Percentiles rank a stretch among this genome's conserved stretches.
Conservation (phyloP, 2,329 filamentous ascomycete species). For the Ophiostoma sp. region DNA sequence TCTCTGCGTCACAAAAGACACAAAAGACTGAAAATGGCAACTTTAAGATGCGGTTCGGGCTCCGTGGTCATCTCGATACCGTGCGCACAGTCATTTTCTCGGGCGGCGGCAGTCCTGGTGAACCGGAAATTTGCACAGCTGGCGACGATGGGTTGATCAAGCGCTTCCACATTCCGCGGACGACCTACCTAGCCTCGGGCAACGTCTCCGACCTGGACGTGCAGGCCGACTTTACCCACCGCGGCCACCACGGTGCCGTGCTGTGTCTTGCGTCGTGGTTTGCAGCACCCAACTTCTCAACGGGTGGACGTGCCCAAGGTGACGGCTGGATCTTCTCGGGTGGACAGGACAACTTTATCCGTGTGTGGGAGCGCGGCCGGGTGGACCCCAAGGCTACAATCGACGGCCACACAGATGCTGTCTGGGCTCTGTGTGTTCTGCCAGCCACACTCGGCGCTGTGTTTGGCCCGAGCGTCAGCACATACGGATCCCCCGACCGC, state of each 20-base stretch:
- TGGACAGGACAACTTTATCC: slow-evolving; percentile 87
- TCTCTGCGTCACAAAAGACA: slow-evolving; percentile 39
- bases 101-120: slow-evolving; percentile 88
- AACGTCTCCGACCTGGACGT: slow-evolving; percentile 80
- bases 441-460: slow-evolving; percentile 78
- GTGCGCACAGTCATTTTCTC: slow-evolving; percentile 96
- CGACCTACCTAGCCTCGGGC: slow-evolving; percentile 48
- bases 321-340: slow-evolving; percentile 99
- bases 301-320: slow-evolving; percentile 80
- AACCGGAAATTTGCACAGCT: slow-evolving; percentile 95
- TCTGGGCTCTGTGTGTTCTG: slow-evolving; percentile 93
- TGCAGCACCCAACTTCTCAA: slow-evolving; percentile 82
- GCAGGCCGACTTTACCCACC: slow-evolving; percentile 89
- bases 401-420: slow-evolving; percentile 90
- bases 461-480: slow-evolving; percentile 71
- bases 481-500: slow-evolving; percentile 78
- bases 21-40: slow-evolving; percentile 69
- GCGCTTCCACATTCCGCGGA: slow-evolving; percentile 90
- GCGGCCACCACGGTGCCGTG: slow-evolving; percentile 88
- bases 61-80: slow-evolving; percentile 89
- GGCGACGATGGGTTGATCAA: slow-evolving; percentile 96
- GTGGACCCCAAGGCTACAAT: slow-evolving; percentile 94
- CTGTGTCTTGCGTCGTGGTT: slow-evolving; percentile 85
- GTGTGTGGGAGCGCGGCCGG: slow-evolving; percentile 92
- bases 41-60: slow-evolving; percentile 90